These are phyloP conservation scores for Ochromonas danica DNA, from an alignment of 108 stramenopile species.

Conservation along the genomic window DNA sequence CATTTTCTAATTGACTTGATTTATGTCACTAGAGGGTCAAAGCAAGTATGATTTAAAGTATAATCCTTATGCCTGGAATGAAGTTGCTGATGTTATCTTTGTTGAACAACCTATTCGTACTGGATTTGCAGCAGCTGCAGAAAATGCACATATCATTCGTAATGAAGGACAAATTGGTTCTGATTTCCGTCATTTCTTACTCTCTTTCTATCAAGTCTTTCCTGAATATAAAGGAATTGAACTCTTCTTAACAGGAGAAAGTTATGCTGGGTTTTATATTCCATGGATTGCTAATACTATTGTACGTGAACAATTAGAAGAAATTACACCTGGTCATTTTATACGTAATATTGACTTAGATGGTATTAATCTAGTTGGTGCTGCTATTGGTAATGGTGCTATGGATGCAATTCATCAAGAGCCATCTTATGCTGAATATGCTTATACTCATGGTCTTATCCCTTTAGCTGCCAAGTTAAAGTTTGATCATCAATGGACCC, in stretches of 20 bases:
- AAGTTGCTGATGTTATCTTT: slow-evolving; percentile 9
- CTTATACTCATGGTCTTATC: slow-evolving; percentile 17
- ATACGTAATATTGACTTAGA: background rate
- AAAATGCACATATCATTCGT: background rate
- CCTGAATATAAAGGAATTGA: slow-evolving; percentile 22
- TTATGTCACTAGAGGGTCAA: background rate
- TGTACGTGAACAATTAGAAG: slow-evolving; percentile 33
- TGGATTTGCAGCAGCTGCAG: slow-evolving; percentile 11
- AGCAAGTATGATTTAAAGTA: background rate
- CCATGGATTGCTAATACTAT: slow-evolving; percentile 70
- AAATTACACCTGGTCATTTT: background rate
- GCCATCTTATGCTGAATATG: slow-evolving; percentile 34
- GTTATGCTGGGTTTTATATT: slow-evolving; percentile 75
- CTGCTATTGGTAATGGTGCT: slow-evolving; percentile 32
- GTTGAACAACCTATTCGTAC: slow-evolving; percentile 28
- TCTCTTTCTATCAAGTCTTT: background rate
- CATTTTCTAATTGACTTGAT: background rate
- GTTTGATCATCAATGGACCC: slow-evolving; percentile 21
- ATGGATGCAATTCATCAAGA: slow-evolving; percentile 9
- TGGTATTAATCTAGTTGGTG: slow-evolving; percentile 21
- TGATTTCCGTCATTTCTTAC: slow-evolving; percentile 12
- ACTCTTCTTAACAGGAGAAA: slow-evolving; percentile 73
- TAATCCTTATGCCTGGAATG: slow-evolving; percentile 27
- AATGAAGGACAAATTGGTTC: background rate
- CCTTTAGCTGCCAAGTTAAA: slow-evolving; percentile 8